Evolutionary conservation across 2,329 filamentous ascomycete species (phyloP).

Genomic region (Helicocarpus griseus): DNA sequence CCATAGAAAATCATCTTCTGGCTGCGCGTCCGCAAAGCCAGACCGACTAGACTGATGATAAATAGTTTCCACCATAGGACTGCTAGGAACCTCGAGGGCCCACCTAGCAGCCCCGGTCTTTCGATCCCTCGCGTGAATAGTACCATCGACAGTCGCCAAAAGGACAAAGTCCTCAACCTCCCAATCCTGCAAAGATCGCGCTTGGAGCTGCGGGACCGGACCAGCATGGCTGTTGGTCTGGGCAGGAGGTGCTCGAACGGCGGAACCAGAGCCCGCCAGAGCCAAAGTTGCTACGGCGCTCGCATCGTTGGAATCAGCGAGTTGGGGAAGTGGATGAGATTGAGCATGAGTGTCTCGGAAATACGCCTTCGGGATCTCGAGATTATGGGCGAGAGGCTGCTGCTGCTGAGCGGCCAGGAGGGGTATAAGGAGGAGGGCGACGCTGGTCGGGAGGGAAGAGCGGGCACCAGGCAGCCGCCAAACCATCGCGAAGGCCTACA

Average conservation of each 20-base stretch:
- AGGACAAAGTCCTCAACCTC: slow-evolving; percentile 99
- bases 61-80: slow-evolving; percentile 82
- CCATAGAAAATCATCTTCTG: slow-evolving; percentile 83
- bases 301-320: slow-evolving; percentile 50
- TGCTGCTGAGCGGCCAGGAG: slow-evolving; percentile 58
- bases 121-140: slow-evolving; percentile 82
- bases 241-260: slow-evolving; percentile 91
- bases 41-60: slow-evolving; percentile 67
- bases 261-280: slow-evolving; percentile 64
- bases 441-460: slow-evolving; percentile 44
- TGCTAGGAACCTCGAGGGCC: slow-evolving; percentile 67
- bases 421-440: slow-evolving; percentile 50
- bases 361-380: slow-evolving; percentile 12
- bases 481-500: slow-evolving; percentile 45
- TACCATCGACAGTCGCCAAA: slow-evolving; percentile 98
- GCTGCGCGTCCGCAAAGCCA: slow-evolving; percentile 44
- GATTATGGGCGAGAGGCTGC: slow-evolving; percentile 29
- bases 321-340: neutral
- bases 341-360: slow-evolving; percentile 14
- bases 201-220: slow-evolving; percentile 74
- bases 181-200: slow-evolving; percentile 98
- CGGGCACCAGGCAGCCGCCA: slow-evolving; percentile 55
- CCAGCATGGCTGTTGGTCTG: slow-evolving; percentile 55
- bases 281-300: slow-evolving; percentile 96
- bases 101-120: slow-evolving; percentile 76